phyloP scores from a whole-genome alignment of 177 flowering plant genomes.

The Vitis hybrid region DNA sequence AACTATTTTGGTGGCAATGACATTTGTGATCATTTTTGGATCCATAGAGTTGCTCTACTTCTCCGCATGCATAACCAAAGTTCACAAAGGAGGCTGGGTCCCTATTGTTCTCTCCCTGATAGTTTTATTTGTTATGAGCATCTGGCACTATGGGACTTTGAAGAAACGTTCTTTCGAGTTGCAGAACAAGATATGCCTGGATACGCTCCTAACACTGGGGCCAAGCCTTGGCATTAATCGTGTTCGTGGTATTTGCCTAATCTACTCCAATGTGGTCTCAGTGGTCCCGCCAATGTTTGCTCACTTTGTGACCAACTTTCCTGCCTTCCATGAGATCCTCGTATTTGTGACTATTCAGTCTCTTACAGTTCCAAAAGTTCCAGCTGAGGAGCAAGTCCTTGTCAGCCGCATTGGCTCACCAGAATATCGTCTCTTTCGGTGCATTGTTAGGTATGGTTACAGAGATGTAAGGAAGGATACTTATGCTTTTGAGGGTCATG shows the following conservation, averaged over 20 bases:
- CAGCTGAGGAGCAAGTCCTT: slow-evolving; percentile 27
- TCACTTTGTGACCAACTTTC: slow-evolving; percentile 49
- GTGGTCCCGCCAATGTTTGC: slow-evolving; percentile 51
- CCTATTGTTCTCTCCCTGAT: slow-evolving; percentile 32
- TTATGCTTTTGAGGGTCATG: slow-evolving; percentile 37
- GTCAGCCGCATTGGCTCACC: slow-evolving; percentile 45
- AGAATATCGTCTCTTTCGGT: slow-evolving; percentile 31
- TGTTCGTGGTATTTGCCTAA: slow-evolving; percentile 46
- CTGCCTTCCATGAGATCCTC: slow-evolving; percentile 45
- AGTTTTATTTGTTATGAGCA: slow-evolving; percentile 29
- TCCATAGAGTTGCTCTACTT: slow-evolving; percentile 44
- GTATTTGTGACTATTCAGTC: slow-evolving; percentile 37
- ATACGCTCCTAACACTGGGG: slow-evolving; percentile 32
- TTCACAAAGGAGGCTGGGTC: slow-evolving; percentile 50
- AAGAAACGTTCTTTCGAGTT: slow-evolving; percentile 34
- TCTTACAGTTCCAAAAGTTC: slow-evolving; percentile 33
- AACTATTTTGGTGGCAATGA: slow-evolving; percentile 18
- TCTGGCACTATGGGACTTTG: slow-evolving; percentile 48
- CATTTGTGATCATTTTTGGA: slow-evolving; percentile 37
- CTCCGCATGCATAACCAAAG: slow-evolving; percentile 39
- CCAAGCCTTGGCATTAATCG: slow-evolving; percentile 36
- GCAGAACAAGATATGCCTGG: slow-evolving; percentile 41
- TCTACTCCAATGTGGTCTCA: slow-evolving; percentile 36
- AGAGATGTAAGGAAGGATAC: slow-evolving; percentile 39
- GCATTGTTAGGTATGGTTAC: slow-evolving; percentile 53